Base-by-base conservation (phyloP, 1,284 basidiomycete species). In the Heterobasidion occidentale region DNA sequence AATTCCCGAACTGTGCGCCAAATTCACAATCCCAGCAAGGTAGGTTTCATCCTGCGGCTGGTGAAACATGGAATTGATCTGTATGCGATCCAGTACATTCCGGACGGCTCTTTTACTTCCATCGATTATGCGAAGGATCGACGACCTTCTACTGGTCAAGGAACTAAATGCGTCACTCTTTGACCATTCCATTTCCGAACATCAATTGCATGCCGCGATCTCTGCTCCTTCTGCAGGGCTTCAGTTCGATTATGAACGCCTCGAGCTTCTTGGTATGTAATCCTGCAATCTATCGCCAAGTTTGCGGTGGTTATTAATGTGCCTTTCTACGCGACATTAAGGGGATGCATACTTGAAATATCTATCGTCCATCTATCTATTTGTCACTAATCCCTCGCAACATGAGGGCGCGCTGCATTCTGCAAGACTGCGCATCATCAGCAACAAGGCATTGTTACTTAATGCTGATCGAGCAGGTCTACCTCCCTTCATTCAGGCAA, bases 301-400 rank as follows among this genome's bases (percentile, higher is more conserved):
- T 15, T 27, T 50, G 33, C 8, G 15, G 48, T 20, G 8, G 3
- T 34, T 50, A 15, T 19, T 34, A 11, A 11, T 33, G 42, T 45
- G 3, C 42, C 33, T 11, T 27, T 59, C 46, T 36, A 27, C 11
- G 53, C 20, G 46, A 53, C 44, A 56, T 35, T 19, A 60, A 91
- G 89, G 90, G 19, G 90, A 93, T 69, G 80, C 88, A 33, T 88
- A 89, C 67, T 71, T 93, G 56, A 93, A 93, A 70, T 86, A 86
- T 64, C 67, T 92, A 46, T 77, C 84, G 9, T 88, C 89, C 12
- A 73, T 84, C 56, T 88, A 89, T 65, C 77, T 87, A 38, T 91
- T 86, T 64, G 84, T 86, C 45, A 80, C 78, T 34, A 75, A 83
- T 62, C 86, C 88, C 4, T 70, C 75, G 11, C 72, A 76, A 52